Conservation (phyloP, 1,284 basidiomycete species). For the Fomitopsis palustris region DNA sequence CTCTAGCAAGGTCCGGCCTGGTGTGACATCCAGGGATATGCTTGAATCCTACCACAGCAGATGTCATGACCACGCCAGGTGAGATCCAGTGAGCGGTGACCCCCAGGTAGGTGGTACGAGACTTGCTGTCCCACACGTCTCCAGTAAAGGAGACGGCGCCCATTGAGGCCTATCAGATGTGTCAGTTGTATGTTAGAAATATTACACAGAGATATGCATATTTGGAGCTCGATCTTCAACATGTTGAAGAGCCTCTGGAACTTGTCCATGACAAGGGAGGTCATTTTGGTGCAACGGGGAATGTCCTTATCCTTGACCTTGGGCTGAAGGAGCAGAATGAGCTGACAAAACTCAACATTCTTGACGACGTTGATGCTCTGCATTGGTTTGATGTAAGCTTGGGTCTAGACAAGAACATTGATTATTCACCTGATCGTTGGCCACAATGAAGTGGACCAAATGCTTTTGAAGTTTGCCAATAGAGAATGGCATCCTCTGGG, state of each 20-base stretch:
- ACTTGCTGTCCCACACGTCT: neutral
- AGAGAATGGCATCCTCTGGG: no score
- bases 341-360: neutral
- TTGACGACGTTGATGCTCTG: neutral
- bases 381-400: neutral
- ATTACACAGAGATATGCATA: neutral
- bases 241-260: neutral
- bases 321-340: neutral
- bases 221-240: neutral
- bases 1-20: no score
- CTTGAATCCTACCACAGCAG: no score
- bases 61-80: neutral
- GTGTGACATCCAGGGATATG: no score
- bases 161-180: neutral
- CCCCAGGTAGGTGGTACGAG: neutral
- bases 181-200: neutral
- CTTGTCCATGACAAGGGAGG: neutral
- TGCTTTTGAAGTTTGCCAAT: neutral
- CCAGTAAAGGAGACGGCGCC: neutral
- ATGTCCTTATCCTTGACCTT: neutral
- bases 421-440: neutral
- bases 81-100: neutral
- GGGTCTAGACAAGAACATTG: neutral
- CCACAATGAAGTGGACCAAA: neutral
- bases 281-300: neutral